phyloP scores from a whole-genome alignment of 2,329 filamentous ascomycete genomes.

The Aspergillus sp. region DNA sequence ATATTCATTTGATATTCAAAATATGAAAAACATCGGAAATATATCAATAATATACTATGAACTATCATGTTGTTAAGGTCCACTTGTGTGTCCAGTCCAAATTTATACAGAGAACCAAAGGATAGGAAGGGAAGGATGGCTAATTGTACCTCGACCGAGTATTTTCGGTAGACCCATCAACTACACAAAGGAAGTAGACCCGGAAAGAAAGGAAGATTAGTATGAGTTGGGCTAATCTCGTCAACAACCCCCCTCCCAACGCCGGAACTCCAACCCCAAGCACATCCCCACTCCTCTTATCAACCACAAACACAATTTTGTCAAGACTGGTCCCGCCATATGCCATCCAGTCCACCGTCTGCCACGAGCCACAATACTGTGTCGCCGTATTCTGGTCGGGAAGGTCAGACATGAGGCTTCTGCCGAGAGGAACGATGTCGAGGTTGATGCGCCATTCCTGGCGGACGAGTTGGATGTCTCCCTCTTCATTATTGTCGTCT shows the following conservation, averaged over 20 bases:
- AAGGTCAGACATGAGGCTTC: conserved; percentile 33
- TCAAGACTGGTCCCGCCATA: conserved; percentile 43
- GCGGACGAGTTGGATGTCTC: conserved; percentile 15
- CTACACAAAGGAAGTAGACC: background rate
- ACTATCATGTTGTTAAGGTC: background rate
- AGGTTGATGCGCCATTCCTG: conserved; percentile 30
- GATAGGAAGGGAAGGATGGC: background rate
- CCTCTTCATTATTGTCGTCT: background rate
- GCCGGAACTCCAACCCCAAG: conserved; percentile 41
- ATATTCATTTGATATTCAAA: background rate
- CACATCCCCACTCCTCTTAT: conserved; percentile 27
- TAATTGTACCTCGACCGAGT: background rate
- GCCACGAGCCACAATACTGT: conserved; percentile 38
- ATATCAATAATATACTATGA: conserved; percentile 12
- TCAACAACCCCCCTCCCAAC: conserved; percentile 30
- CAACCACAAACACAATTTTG: conserved; percentile 36
- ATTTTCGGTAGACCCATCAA: background rate
- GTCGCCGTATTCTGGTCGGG: conserved; percentile 26
- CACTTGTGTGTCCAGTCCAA: background rate
- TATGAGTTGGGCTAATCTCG: background rate
- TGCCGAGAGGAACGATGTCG: conserved; percentile 24
- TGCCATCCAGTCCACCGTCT: conserved; percentile 41
- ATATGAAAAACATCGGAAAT: conserved; percentile 14
- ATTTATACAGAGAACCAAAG: background rate
- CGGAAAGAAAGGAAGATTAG: background rate